phyloP scores from a whole-genome alignment of 768 basidiomycete species.

The Rhizopogon vinicolor region DNA sequence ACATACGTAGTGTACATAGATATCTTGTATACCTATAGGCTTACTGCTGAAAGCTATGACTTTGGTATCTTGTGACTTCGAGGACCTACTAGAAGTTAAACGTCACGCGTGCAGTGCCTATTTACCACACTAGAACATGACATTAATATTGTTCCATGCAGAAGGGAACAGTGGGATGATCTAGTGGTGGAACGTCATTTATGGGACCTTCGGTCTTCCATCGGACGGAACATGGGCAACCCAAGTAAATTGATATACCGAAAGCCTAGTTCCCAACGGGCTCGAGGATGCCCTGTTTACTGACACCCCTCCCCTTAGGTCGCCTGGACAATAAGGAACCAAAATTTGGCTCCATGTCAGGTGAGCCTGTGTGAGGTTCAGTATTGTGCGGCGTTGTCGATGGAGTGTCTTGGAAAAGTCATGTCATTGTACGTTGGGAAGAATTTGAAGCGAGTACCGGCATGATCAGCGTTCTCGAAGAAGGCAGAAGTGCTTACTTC shows the following conservation, averaged over 20 bases:
- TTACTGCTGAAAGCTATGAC: not conserved
- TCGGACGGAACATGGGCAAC: not conserved
- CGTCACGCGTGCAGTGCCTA: too few relatives aligned
- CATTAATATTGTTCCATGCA: too few relatives aligned
- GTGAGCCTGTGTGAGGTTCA: too few relatives aligned
- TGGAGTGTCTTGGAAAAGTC: too few relatives aligned
- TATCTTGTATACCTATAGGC: conserved; percentile 1
- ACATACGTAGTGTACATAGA: conserved; percentile 1
- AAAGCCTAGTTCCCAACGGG: not conserved
- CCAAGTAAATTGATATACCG: not conserved
- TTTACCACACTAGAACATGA: too few relatives aligned
- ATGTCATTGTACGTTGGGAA: too few relatives aligned
- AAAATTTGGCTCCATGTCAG: too few relatives aligned
- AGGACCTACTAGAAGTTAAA: too few relatives aligned
- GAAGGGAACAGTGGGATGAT: too few relatives aligned
- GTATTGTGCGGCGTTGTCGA: too few relatives aligned
- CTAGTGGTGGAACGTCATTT: too few relatives aligned
- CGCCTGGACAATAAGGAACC: too few relatives aligned
- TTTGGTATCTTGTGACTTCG: not conserved
- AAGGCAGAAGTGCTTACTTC: not conserved
- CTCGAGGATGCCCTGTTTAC: not conserved
- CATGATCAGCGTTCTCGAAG: not conserved
- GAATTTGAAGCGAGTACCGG: not conserved
- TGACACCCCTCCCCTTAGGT: not conserved
- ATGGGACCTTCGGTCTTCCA: not conserved